A percentile compares a stretch with the other conserved stretches of the same genome.
Evolutionary conservation across 78 protist species (phyloP).

Genomic region (Speleostelium caveatum): DNA sequence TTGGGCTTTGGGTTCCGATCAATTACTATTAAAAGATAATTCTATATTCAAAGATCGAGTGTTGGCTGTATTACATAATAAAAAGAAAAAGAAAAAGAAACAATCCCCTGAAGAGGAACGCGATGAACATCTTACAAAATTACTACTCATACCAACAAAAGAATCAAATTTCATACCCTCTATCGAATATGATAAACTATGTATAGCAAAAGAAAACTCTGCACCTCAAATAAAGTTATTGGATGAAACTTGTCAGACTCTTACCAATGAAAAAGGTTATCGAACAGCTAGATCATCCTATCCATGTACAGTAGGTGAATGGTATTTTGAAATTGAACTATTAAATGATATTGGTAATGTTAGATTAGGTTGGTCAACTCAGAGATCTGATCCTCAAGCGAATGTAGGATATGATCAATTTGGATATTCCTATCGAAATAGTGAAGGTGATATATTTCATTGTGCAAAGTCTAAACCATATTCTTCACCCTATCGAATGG

Average conservation of each 20-base stretch:
- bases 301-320: slow-evolving; percentile 49
- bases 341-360: not conserved
- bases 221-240: slow-evolving; percentile 31
- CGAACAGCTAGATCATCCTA: slow-evolving; percentile 70
- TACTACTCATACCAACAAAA: slow-evolving; percentile 43
- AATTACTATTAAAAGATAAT: slow-evolving; percentile 41
- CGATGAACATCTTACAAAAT: slow-evolving; percentile 44
- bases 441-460: slow-evolving; percentile 74
- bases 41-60: slow-evolving; percentile 56
- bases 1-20: slow-evolving; percentile 70
- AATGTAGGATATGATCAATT: slow-evolving; percentile 76
- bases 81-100: slow-evolving; percentile 38
- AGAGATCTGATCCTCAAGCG: slow-evolving; percentile 64
- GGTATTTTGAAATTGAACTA: slow-evolving; percentile 76
- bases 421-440: slow-evolving; percentile 60
- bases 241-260: not conserved
- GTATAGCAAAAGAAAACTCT: slow-evolving; percentile 65
- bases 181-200: slow-evolving; percentile 56
- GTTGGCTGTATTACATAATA: slow-evolving; percentile 34
- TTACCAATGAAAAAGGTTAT: slow-evolving; percentile 24
- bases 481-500: slow-evolving; percentile 28
- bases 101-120: slow-evolving; percentile 22
- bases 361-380: slow-evolving; percentile 77
- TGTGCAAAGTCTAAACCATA: slow-evolving; percentile 20
- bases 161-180: slow-evolving; percentile 47